Evolutionary conservation across 1,284 basidiomycete species (phyloP).

Genomic region (Sanghuangporus weigelae): DNA sequence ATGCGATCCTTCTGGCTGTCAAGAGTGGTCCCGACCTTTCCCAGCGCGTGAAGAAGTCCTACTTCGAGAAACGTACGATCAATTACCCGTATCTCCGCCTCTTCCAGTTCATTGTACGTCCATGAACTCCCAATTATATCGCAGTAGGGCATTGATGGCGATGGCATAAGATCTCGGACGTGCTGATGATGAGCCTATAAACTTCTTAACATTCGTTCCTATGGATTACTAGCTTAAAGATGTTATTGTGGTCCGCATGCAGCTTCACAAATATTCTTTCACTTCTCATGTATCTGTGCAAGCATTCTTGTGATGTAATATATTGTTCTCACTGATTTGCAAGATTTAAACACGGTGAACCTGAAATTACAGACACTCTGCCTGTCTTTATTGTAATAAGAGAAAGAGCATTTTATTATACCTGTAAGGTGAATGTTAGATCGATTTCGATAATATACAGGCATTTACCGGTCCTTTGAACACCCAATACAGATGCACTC

Average conservation of each 20-base stretch:
- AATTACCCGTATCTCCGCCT: constrained; percentile 86
- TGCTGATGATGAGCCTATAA: constrained; percentile 80
- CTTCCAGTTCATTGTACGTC: constrained; percentile 90
- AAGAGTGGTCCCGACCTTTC: constrained; percentile 90
- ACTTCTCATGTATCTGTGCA: too few relatives aligned
- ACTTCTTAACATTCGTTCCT: constrained; percentile 81
- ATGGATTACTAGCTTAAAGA: constrained; percentile 65
- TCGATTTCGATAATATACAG: too few relatives aligned
- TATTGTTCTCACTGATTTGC: too few relatives aligned
- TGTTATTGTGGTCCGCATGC: constrained; percentile 29
- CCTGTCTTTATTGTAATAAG: too few relatives aligned
- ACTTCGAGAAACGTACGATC: constrained; percentile 82
- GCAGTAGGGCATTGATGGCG: constrained; percentile 91
- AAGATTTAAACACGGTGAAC: too few relatives aligned
- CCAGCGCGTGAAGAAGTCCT: constrained; percentile 86
- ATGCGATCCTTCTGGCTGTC: constrained; percentile 91
- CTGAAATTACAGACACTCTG: too few relatives aligned
- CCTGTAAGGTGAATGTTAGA: too few relatives aligned
- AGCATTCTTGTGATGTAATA: too few relatives aligned
- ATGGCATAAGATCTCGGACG: constrained; percentile 97
- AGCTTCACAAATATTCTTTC: too few relatives aligned
- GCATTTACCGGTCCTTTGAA: too few relatives aligned
- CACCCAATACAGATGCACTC: too few relatives aligned
- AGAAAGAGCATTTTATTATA: too few relatives aligned
- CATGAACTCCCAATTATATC: constrained; percentile 91